Base-by-base conservation (phyloP, 2,329 filamentous ascomycete species). In the Diplocarpon rosae region DNA sequence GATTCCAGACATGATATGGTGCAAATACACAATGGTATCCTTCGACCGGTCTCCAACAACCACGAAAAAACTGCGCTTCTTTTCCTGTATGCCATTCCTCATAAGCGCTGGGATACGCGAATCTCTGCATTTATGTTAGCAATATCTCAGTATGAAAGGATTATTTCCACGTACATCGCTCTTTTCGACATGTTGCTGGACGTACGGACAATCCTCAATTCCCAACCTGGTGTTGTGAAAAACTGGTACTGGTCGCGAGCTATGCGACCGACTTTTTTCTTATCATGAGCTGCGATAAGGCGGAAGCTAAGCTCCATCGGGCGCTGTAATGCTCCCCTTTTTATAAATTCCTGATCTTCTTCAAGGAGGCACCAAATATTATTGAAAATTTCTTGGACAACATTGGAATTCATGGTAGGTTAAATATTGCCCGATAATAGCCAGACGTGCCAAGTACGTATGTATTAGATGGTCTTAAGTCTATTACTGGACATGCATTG, bases 21-120 rank as follows among this genome's bases (percentile, higher is more conserved):
- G 89, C 48, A 89, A 74, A 62, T 95, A 80, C 54, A 96, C 89
- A 62, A 98, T 96, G 56, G 90, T 87, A 72, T 98, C 92, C 66
- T 98, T 98, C 55, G 88, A 80, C 47, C 80, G 79, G 65, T 98
- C 88, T 60, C 92, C 92, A 37, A 98, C 90, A 17, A 98, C 81
- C 46, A 98, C 86, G 66, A 98, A 93, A 71, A 98, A 95, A 69
- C 85, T 94, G 65, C 92, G 79, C 71, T 96, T 96, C 76, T 95
- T 95, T 65, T 95, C 88, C 65, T 85, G 86, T 50, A 89, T 73
- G 54, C 85, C 84, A 83, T 95, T 95, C 63, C 82, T 79, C 61
- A 95, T 90, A 57, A 95, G 79, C 65, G 88, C 82, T 49, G 83
- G 85, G 59, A 95, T 94, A 65, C 88, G 85, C 68, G 85, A 84